Base-by-base conservation (phyloP, 2,329 filamentous ascomycete species). In the Clonostachys solani region DNA sequence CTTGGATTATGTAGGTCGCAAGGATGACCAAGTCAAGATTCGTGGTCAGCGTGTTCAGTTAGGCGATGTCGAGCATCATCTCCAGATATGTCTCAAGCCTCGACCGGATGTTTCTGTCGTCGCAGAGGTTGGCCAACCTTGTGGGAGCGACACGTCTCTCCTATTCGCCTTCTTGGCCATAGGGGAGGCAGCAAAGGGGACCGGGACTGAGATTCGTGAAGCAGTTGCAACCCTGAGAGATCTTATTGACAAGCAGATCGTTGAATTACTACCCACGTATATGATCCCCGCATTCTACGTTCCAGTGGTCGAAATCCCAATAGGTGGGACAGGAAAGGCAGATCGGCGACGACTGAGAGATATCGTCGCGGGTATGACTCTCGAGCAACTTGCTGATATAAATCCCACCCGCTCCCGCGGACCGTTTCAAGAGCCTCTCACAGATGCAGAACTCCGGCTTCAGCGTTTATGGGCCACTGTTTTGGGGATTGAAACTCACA, bases 21-120 rank as follows among this genome's bases (percentile, higher is more conserved):
- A 85, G 23, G 90, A 95, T 54, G 86, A 87, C 50, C 89, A 95
- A 62, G 74, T 94, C 47, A 95, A 95, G 61, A 73, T 95, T 12
- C 79, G 88, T 42, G 90, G 90, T 0, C 87, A 92, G 54, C 75
- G 87, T 42, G 83, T 95, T 35, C 89, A 95, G 60, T 76, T 92
- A 12, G 79, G 81, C 1, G 90, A 95, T 59, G 86, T 95, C 47
- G 86, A 83, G 48, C 77, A 77, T 16, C 49, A 54, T 2, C 47
- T 59, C 13, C 12, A 16, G 35, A 37, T 4, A 37, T 37, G 35
- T 16, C 35, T 37, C 16, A 6, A 5, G 12, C 5, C 35, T 6
- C 35, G 16, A 13, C 16, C 35, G 16, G 16, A 37, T 37, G 6
- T 37, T 16, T 13, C 13, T 16, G 16, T 37, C 12, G 35, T 16